Evolutionary conservation across 129 eudicot species (phyloP).

Genomic region (Flaveria robusta): DNA sequence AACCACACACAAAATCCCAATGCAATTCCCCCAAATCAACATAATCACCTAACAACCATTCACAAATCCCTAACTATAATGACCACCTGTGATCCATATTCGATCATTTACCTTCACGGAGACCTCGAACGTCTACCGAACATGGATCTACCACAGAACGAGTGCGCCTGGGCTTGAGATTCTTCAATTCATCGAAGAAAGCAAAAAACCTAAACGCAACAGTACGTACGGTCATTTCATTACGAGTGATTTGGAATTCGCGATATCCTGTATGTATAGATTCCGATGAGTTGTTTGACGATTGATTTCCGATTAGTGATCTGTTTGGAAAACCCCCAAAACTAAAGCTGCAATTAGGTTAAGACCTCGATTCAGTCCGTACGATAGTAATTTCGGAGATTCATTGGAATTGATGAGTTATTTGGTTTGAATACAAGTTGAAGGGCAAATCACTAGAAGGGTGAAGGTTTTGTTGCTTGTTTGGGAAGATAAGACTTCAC

Average conservation of each 20-base stretch:
- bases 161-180: slow-evolving; percentile 46
- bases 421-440: slow-evolving; percentile 43
- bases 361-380: slow-evolving; percentile 41
- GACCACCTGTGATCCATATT: slow-evolving; percentile 8
- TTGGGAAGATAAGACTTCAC: slow-evolving; percentile 94
- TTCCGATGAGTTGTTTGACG: slow-evolving; percentile 51
- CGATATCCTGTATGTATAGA: slow-evolving; percentile 48
- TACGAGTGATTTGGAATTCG: slow-evolving; percentile 62
- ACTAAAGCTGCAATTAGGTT: slow-evolving; percentile 51
- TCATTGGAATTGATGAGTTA: slow-evolving; percentile 12
- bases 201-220: slow-evolving; percentile 12
- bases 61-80: neutral
- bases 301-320: slow-evolving; percentile 59
- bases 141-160: slow-evolving; percentile 62
- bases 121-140: slow-evolving; percentile 62
- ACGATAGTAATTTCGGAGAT: neutral
- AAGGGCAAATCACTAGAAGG: slow-evolving; percentile 81
- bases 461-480: slow-evolving; percentile 81
- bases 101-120: slow-evolving; percentile 50
- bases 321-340: slow-evolving; percentile 55
- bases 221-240: slow-evolving; percentile 47
- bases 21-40: no score
- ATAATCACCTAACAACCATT: no score
- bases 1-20: no score
- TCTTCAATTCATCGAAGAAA: slow-evolving; percentile 20